phyloP scores from a whole-genome alignment of 345 rosid species.

The Eucalyptus sp. region DNA sequence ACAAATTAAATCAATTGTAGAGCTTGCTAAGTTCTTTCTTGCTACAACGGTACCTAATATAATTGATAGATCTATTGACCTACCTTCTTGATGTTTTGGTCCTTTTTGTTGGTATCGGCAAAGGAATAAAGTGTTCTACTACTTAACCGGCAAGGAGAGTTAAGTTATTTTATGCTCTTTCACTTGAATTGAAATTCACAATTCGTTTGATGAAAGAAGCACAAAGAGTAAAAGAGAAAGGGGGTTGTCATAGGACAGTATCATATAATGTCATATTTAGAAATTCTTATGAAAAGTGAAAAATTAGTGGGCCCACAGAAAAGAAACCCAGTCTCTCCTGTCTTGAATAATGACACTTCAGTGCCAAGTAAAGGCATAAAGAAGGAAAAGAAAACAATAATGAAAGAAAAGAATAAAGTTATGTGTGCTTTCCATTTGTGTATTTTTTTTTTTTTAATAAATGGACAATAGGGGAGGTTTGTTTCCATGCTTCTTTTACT shows the following conservation, averaged over 20 bases:
- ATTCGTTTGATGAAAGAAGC: background rate
- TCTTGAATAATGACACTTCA: no score
- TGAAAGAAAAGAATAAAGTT: no score
- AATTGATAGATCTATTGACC: background rate
- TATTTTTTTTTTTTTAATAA: background rate
- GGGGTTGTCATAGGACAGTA: background rate
- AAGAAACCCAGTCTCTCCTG: background rate
- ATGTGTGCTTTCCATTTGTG: no score
- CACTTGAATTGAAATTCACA: background rate
- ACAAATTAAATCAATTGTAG: no score
- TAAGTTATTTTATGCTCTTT: background rate
- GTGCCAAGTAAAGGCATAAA: background rate
- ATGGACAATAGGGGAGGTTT: background rate
- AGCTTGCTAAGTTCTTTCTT: no score
- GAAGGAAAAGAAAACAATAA: no score
- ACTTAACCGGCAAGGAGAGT: background rate
- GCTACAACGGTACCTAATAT: fast-evolving
- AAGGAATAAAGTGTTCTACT: background rate
- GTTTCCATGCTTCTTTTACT: background rate
- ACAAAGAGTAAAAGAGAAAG: background rate
- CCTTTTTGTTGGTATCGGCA: background rate
- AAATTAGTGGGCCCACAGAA: background rate
- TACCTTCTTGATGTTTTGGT: background rate
- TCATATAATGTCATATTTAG: background rate
- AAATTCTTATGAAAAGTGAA: background rate